A percentile compares a stretch with the other conserved stretches of the same genome.
phyloP scores from a whole-genome alignment of 2,329 filamentous ascomycete genomes.

The Scedosporium dehoogii region DNA sequence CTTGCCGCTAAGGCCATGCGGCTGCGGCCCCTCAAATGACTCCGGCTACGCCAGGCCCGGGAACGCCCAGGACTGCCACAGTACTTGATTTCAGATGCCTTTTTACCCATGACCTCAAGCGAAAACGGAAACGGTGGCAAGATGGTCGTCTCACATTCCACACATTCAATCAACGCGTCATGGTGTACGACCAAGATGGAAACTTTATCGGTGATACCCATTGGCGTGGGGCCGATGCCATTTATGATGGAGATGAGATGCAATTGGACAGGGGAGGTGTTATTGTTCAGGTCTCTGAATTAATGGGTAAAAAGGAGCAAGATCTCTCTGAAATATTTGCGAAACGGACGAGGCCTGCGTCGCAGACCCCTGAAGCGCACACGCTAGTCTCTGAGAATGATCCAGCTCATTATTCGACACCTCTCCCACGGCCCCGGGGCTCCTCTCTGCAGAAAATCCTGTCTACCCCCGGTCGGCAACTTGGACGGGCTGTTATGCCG shows the following conservation, averaged over 20 bases:
- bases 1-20: background rate
- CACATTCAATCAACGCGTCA: conserved; percentile 80
- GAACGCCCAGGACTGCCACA: conserved; percentile 51
- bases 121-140: conserved; percentile 89
- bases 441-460: conserved; percentile 40
- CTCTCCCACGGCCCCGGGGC: background rate
- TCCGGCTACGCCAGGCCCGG: background rate
- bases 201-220: conserved; percentile 80
- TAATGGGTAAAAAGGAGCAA: conserved; percentile 61
- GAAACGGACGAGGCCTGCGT: conserved; percentile 32
- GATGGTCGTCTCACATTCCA: conserved; percentile 84
- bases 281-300: conserved; percentile 72
- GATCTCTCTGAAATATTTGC: conserved; percentile 69
- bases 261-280: conserved; percentile 64
- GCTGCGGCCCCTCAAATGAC: background rate
- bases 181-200: conserved; percentile 77
- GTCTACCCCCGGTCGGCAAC: conserved; percentile 37
- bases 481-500: conserved; percentile 44
- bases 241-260: conserved; percentile 75
- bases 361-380: conserved; percentile 9
- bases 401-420: background rate
- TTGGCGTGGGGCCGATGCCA: conserved; percentile 58
- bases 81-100: conserved; percentile 79
- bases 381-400: background rate
- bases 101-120: conserved; percentile 73